Conservation (phyloP, 805 yeast species). For the Lipomyces starkeyi region DNA sequence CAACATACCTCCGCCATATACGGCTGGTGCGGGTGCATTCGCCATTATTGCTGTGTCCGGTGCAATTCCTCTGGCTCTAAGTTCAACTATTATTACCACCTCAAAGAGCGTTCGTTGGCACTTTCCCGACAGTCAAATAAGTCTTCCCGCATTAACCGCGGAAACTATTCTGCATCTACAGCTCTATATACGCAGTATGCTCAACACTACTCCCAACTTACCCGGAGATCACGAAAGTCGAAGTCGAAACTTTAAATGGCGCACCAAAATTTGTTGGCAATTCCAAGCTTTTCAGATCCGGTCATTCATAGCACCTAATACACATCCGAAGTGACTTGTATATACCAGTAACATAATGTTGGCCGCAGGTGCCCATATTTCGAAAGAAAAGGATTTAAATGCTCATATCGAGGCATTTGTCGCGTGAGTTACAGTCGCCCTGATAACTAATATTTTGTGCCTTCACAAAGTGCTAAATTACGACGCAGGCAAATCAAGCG, state of each 20-base stretch:
- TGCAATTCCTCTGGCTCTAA: not conserved
- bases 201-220: not conserved
- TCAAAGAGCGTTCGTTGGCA: not conserved
- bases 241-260: constrained; percentile 1
- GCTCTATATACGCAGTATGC: not conserved
- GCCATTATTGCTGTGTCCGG: constrained; percentile 29
- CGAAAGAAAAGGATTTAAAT: constrained; percentile 46
- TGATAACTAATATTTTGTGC: not conserved
- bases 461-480: not conserved
- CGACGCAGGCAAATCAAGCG: constrained; percentile 62
- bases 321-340: not conserved
- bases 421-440: constrained; percentile 42
- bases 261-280: not conserved
- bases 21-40: constrained; percentile 36
- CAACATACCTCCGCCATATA: constrained; percentile 41
- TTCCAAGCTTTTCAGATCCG: not conserved
- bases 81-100: not conserved
- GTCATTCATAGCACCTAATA: not conserved
- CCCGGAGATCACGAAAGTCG: constrained; percentile 9
- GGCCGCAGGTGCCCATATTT: constrained; percentile 19
- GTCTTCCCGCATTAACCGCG: not conserved
- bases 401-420: constrained; percentile 53
- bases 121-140: not conserved
- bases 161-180: not conserved
- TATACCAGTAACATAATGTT: constrained; percentile 17